Percentiles rank a stretch among this genome's conserved stretches.
phyloP scores from a whole-genome alignment of 768 basidiomycete genomes.

The Candolleomyces aberdarensis region DNA sequence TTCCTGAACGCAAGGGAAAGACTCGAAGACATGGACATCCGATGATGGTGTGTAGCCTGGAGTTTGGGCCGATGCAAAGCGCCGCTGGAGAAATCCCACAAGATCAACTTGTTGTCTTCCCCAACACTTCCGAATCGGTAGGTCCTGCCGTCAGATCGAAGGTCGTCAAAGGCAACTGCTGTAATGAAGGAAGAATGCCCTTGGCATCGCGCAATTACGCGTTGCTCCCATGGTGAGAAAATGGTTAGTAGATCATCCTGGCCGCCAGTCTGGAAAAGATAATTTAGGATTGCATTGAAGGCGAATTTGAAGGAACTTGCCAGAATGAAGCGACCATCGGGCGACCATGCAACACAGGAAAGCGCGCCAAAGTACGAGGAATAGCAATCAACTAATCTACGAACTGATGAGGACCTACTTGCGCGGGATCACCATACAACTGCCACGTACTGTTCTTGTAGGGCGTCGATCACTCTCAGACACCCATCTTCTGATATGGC shows the following conservation, averaged over 20 bases:
- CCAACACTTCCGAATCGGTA: conserved; percentile 96
- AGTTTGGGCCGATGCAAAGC: conserved; percentile 86
- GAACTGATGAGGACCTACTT: neutral
- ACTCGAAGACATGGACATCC: conserved; percentile 75
- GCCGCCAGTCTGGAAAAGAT: conserved; percentile 71
- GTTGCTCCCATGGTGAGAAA: conserved; percentile 91
- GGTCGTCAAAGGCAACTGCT: conserved; percentile 85
- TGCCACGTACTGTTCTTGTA: conserved; percentile 72
- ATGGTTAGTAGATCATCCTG: conserved; percentile 97
- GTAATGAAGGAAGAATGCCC: conserved; percentile 96
- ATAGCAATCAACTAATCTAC: conserved; percentile 88
- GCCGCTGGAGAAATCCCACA: conserved; percentile 95
- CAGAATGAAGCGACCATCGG: conserved; percentile 90
- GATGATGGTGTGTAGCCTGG: conserved; percentile 64
- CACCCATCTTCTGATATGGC: conserved; percentile 92
- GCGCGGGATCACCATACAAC: neutral
- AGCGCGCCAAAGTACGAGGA: conserved; percentile 93
- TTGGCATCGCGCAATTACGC: conserved; percentile 93
- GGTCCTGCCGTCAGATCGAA: conserved; percentile 82
- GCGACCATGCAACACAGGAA: conserved; percentile 91
- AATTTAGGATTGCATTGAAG: conserved; percentile 5
- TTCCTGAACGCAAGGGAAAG: conserved; percentile 70
- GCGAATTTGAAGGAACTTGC: conserved; percentile 34
- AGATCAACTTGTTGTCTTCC: conserved; percentile 91
- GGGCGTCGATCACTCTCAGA: conserved; percentile 83